These are phyloP conservation scores for Plasmodium fragile DNA, from an alignment of 169 alveolate species.

Conservation along the genomic window DNA sequence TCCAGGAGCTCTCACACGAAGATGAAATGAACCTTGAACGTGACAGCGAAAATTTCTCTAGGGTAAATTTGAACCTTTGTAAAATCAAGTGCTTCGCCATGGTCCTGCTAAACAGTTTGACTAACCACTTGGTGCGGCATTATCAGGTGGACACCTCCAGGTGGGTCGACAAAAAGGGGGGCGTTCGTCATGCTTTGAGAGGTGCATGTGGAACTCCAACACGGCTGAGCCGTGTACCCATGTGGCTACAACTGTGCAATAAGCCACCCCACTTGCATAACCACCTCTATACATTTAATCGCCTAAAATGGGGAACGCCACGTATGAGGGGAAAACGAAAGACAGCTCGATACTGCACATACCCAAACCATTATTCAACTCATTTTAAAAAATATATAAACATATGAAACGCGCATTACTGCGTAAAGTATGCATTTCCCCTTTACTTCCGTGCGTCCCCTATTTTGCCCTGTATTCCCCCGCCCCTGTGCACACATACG, in stretches of 20 bases:
- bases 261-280: neutral
- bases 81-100: constrained; percentile 68
- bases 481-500: neutral
- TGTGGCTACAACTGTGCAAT: too few species aligned
- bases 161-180: constrained; percentile 1
- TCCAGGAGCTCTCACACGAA: constrained; percentile 20
- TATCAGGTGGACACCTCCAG: constrained; percentile 39
- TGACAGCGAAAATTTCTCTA: constrained; percentile 10
- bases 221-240: too few species aligned
- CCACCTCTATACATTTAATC: neutral
- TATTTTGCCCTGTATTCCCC: neutral
- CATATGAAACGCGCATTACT: neutral
- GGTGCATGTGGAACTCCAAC: neutral
- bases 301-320: neutral
- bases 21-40: constrained; percentile 19
- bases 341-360: neutral
- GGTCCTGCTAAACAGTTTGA: constrained; percentile 29
- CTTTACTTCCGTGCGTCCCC: neutral
- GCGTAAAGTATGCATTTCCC: neutral
- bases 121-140: constrained; percentile 16
- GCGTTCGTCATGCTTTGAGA: neutral
- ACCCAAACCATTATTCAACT: neutral
- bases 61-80: constrained; percentile 16
- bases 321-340: neutral
- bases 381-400: neutral